phyloP scores from a whole-genome alignment of 352 stramenopile genomes.

The Phytophthora multivora region DNA sequence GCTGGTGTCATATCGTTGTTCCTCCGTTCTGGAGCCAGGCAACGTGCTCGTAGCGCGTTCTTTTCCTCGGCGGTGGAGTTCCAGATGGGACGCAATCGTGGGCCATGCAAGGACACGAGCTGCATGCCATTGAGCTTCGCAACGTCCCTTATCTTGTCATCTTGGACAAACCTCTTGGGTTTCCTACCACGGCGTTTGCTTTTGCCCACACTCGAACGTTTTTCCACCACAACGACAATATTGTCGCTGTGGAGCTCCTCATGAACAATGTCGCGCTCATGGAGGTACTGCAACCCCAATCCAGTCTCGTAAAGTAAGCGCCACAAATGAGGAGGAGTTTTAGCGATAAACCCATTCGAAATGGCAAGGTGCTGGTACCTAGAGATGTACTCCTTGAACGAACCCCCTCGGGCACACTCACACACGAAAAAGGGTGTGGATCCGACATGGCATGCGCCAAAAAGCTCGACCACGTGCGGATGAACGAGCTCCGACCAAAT shows the following conservation, averaged over 20 bases:
- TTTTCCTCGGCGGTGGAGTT: background rate
- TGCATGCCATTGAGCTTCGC: conserved; percentile 30
- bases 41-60: background rate
- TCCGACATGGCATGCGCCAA: conserved; percentile 30
- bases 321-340: conserved; percentile 16
- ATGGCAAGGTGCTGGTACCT: background rate
- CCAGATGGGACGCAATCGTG: background rate
- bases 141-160: conserved; percentile 13
- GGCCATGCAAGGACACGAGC: conserved; percentile 11
- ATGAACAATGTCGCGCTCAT: conserved; percentile 40
- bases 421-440: conserved; percentile 29
- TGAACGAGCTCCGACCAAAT: conserved; percentile 42
- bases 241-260: conserved; percentile 22
- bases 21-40: conserved; percentile 21
- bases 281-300: conserved; percentile 38
- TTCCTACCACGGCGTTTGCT: background rate
- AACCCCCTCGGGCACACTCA: conserved; percentile 21
- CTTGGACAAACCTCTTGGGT: background rate
- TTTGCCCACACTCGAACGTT: background rate
- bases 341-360: background rate
- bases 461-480: conserved; percentile 37
- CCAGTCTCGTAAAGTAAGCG: conserved; percentile 26
- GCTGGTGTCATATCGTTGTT: background rate
- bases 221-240: conserved; percentile 33
- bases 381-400: conserved; percentile 15